Evolutionary conservation across 768 basidiomycete genomes (phyloP), one percentile per base, ranked within the genome.

Genomic region (Pleurotus platypus): DNA sequence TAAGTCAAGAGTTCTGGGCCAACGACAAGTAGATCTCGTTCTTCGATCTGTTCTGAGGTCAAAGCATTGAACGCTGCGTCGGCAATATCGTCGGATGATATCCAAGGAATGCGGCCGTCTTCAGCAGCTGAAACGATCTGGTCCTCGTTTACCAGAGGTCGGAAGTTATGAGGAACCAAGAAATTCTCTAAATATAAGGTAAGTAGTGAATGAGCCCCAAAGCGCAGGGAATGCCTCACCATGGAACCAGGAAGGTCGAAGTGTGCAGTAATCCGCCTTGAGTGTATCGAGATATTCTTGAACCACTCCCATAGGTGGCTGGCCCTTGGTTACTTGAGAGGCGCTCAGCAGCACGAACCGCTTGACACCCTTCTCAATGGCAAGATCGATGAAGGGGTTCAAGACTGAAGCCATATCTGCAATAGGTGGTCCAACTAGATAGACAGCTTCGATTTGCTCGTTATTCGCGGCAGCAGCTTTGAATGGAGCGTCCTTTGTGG

Each of bases 231-330:
- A 26, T 18, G 20, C 55, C 66, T 7, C 46, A 74, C 75, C 72
- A 22, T 67, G 68, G 57, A 76, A 76, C 71, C 70, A 73, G 7
- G 75, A 71, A 1, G 75, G 75, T 1, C 74, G 62, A 13, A 78
- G 46, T 15, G 70, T 66, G 16, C 62, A 61, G 57, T 71, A 74
- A 30, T 76, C 72, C 2, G 72, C 65, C 1, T 66, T 69, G 22
- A 63, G 53, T n/a, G 65, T 59, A 12, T 60, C 63, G 9, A 78
- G 63, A 46, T 75, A 74, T 54, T 70, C 65, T 24, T 75, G 76
- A 3, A 73, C 62, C 45, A 66, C 63, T 2, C 75, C 74, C 39
- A 62, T 58, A 6, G 60, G 55, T 0, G 59, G 55, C 1, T 59
- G 63, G 16, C 72, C 72, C 26, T 58, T 63, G 1, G 63, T 61